Conservation (phyloP, 805 yeast genomes). For the Suhomyces tanzawaensis region DNA sequence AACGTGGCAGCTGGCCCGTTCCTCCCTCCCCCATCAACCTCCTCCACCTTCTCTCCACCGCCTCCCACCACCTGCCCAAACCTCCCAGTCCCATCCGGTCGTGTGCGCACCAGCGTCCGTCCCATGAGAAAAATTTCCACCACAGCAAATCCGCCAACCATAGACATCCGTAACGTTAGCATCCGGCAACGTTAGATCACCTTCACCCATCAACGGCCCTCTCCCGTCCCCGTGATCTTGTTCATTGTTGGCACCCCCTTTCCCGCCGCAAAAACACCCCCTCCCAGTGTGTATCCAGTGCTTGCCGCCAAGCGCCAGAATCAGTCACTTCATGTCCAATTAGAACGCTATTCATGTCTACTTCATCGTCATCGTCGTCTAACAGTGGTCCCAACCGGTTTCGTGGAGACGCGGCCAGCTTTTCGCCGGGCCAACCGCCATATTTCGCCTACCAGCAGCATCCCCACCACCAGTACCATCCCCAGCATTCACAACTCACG, state of each 20-base stretch:
- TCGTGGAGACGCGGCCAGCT: slow-evolving; percentile 39
- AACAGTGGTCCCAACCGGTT: slow-evolving; percentile 34
- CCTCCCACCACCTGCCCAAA: neutral
- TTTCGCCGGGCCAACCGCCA: slow-evolving; percentile 26
- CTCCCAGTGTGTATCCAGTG: no score
- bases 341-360: slow-evolving; percentile 8
- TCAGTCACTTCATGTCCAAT: slow-evolving; percentile 8
- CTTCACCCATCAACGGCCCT: neutral
- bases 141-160: neutral
- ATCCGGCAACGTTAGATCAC: neutral
- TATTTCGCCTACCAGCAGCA: slow-evolving; percentile 8
- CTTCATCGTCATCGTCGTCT: slow-evolving; percentile 18
- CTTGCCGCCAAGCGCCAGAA: no score
- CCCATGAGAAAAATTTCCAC: neutral
- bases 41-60: no score
- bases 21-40: no score
- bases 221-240: no score
- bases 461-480: slow-evolving; percentile 9
- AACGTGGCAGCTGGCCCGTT: no score
- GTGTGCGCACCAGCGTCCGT: neutral
- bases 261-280: no score
- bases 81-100: neutral
- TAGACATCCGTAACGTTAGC: neutral
- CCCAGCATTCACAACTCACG: neutral
- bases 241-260: no score